Evolutionary conservation across 371 early-diverging fungal species (phyloP).

Genomic region (Mucor racemosus): DNA sequence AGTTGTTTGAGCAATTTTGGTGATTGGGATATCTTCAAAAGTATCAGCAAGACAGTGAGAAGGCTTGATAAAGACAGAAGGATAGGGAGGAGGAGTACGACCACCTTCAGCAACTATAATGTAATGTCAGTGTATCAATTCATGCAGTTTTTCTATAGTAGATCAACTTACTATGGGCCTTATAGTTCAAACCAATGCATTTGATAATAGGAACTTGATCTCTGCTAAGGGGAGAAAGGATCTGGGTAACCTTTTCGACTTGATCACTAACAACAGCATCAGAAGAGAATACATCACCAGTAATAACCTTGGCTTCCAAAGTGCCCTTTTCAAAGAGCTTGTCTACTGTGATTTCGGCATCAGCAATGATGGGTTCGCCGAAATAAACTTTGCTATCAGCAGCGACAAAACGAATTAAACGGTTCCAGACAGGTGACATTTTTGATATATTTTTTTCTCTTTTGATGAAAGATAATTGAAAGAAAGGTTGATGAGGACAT

Average conservation of each 20-base stretch:
- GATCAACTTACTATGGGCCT: conserved; percentile 29
- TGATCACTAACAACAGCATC: conserved; percentile 45
- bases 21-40: conserved; percentile 51
- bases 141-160: background rate
- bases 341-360: conserved; percentile 27
- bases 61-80: conserved; percentile 62
- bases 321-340: conserved; percentile 26
- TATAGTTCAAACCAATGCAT: conserved; percentile 68
- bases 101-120: conserved; percentile 32
- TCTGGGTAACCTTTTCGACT: conserved; percentile 36
- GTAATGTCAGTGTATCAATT: background rate
- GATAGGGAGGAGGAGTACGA: conserved; percentile 38
- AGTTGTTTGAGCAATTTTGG: conserved; percentile 48
- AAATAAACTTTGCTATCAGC: conserved; percentile 26
- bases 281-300: conserved; percentile 44
- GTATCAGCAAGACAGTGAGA: conserved; percentile 48
- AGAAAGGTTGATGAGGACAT: too few species aligned
- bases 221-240: conserved; percentile 51
- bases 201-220: conserved; percentile 43
- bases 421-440: conserved; percentile 32
- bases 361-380: conserved; percentile 29
- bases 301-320: conserved; percentile 48
- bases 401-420: conserved; percentile 34
- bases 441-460: background rate
- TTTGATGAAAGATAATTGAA: background rate